Base-by-base conservation (phyloP, 345 rosid genomes). In the Brassica juncea region DNA sequence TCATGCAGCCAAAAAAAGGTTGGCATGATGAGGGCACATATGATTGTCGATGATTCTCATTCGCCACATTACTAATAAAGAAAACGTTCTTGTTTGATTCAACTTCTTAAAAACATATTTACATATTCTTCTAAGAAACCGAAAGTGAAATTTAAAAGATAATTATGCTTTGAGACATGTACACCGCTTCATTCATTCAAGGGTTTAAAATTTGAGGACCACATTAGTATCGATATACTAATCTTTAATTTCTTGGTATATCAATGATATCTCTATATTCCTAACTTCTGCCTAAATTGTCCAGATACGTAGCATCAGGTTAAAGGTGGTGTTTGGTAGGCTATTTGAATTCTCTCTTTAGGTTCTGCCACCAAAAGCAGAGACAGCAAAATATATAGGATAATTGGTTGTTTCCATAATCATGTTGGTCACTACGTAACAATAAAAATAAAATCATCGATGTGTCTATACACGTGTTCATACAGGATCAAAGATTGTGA, bases 361-460 rank as follows among this genome's bases (percentile, higher is more conserved):
- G 47, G 25, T 34, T 15, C n/a, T 76, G 80, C 34, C 44, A 68
- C 49, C 15, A 76, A 76, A 76, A 76, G 35, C 73, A 42, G 70
- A 25, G 68, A 76, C 80, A 76, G 31, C 47, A 27, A 68, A 9
- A 39, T 39, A 12, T 59, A 2, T 4, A 8, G 27, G 15, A 67
- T 64, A 19, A 49, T 21, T 30, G 52, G 47, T 39, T 10, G 47
- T 47, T 49, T 61, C 59, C n/a, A 39, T 4, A 65, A 65, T 8
- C 7, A 49, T 49, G 55, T 14, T 74, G n/a, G 61, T 47, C 52
- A 70, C 14, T 64, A 73, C 44, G 10, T 6, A 10, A 25, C 10
- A 42, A 44, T 7, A 9, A 28, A 4, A 62, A 73, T 37, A 71
- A 8, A 60, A 2, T 27, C 19, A 42, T 44, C 30, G 14, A 14